These are phyloP conservation scores for Phytophthora melonis DNA, from an alignment of 352 stramenopile genomes.

Conservation along the genomic window DNA sequence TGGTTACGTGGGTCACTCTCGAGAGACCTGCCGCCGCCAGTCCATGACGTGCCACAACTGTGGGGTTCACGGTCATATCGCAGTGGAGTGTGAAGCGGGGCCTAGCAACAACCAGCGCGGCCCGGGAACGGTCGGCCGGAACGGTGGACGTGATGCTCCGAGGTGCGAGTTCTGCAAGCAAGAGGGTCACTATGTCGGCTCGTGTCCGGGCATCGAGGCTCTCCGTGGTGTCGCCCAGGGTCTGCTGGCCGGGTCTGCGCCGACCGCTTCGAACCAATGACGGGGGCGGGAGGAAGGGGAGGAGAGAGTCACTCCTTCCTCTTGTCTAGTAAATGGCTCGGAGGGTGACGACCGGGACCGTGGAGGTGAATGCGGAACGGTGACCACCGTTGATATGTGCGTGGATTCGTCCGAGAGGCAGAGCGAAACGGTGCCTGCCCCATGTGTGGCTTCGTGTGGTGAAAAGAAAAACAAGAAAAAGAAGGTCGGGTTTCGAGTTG, in stretches of 20 bases:
- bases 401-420: too few relatives aligned
- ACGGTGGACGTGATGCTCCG: too few relatives aligned
- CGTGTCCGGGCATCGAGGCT: not conserved
- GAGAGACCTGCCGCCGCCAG: not conserved
- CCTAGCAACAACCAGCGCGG: not conserved
- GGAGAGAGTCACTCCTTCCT: slow-evolving; percentile 1
- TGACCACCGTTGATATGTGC: not conserved
- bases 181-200: not conserved
- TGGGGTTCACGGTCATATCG: not conserved
- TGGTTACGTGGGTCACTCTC: not conserved
- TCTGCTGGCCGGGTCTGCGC: not conserved
- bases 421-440: too few relatives aligned
- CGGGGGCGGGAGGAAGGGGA: not conserved
- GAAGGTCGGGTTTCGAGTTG: not conserved
- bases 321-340: not conserved
- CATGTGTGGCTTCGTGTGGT: too few relatives aligned
- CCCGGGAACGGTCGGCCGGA: not conserved
- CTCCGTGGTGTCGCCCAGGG: not conserved
- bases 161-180: too few relatives aligned
- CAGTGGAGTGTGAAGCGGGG: not conserved
- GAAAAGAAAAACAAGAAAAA: not conserved
- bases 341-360: too few relatives aligned
- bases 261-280: not conserved
- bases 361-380: not conserved
- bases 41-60: not conserved